Conservation (phyloP, 108 stramenopile genomes). For the Skeletonema costatum region DNA sequence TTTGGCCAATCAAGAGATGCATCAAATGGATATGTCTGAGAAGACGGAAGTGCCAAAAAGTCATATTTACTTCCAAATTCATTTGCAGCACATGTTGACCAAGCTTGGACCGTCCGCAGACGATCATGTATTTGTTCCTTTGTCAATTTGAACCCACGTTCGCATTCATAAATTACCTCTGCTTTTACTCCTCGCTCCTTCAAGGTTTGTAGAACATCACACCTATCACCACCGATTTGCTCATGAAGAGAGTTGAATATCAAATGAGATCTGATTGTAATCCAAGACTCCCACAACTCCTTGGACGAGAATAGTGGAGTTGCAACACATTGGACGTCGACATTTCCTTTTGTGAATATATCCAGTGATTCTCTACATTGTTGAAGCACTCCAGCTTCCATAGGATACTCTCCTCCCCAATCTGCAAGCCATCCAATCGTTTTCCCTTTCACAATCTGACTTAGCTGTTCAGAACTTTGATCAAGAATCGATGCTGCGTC, state of each 20-base stretch:
- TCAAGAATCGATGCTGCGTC: constrained; percentile 38
- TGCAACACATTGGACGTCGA: constrained; percentile 1
- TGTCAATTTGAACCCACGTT: constrained; percentile 25
- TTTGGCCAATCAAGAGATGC: constrained; percentile 47
- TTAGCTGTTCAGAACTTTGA: constrained; percentile 1
- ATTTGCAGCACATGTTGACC: constrained; percentile 1
- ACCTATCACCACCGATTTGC: constrained; percentile 9
- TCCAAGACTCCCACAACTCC: constrained; percentile 55
- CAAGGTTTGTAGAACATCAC: constrained; percentile 7
- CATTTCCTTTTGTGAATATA: constrained; percentile 19
- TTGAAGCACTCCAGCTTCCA: constrained; percentile 50
- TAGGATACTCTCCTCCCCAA: constrained; percentile 49
- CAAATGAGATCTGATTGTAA: constrained; percentile 29
- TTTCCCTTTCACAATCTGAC: neutral
- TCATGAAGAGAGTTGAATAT: constrained; percentile 23
- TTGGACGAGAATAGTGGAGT: constrained; percentile 24
- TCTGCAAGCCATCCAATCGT: constrained; percentile 63
- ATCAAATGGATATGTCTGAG: constrained; percentile 59
- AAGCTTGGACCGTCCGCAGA: constrained; percentile 2
- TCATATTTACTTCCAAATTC: constrained; percentile 22
- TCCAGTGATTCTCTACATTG: constrained; percentile 37
- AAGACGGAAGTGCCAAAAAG: constrained; percentile 49
- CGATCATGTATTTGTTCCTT: constrained; percentile 25
- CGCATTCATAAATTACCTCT: constrained; percentile 52
- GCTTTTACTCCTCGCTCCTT: constrained; percentile 27